A percentile compares a stretch with the other conserved stretches of the same genome.
Conservation (phyloP, 306 rosid species). For the Argentina anserina region DNA sequence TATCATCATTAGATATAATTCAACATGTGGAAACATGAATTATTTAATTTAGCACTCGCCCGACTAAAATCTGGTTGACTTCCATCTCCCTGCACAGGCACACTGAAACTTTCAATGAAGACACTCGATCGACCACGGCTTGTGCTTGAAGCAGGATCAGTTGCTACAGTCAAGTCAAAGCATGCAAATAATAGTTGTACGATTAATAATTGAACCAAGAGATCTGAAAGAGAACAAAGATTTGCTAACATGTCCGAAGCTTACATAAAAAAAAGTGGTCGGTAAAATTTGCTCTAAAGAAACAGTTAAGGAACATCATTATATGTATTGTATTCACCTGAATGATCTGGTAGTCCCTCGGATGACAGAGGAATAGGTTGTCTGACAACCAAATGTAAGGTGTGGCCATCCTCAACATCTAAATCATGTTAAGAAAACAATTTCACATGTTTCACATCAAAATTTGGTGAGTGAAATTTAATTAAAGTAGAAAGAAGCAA, state of each 20-base stretch:
- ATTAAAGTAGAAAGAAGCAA: not conserved
- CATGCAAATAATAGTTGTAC: not conserved
- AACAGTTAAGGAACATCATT: conserved; percentile 1
- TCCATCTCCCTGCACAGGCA: conserved; percentile 85
- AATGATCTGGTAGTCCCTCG: conserved; percentile 52
- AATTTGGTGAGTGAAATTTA: not conserved
- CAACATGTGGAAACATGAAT: conserved; percentile 15
- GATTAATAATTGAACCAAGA: not conserved
- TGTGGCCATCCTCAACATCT: conserved; percentile 99
- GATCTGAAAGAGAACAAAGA: not conserved
- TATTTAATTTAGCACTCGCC: conserved; percentile 45
- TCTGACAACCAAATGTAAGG: conserved; percentile 93
- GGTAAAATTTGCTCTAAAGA: not conserved
- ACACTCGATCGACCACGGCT: conserved; percentile 67
- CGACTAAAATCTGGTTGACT: conserved; percentile 67
- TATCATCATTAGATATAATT: conserved; percentile 10
- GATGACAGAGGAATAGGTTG: conserved; percentile 61
- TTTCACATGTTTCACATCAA: conserved; percentile 17
- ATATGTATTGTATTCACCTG: conserved; percentile 48
- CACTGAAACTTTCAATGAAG: conserved; percentile 77
- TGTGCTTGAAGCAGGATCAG: conserved; percentile 74
- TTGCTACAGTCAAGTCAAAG: conserved; percentile 40
- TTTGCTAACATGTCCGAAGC: not conserved
- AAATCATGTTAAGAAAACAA: conserved; percentile 44
- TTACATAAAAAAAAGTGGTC: not conserved